Evolutionary conservation across 306 rosid species (phyloP), one percentile per base, ranked within the genome.

Genomic region (Inga oerstediana): DNA sequence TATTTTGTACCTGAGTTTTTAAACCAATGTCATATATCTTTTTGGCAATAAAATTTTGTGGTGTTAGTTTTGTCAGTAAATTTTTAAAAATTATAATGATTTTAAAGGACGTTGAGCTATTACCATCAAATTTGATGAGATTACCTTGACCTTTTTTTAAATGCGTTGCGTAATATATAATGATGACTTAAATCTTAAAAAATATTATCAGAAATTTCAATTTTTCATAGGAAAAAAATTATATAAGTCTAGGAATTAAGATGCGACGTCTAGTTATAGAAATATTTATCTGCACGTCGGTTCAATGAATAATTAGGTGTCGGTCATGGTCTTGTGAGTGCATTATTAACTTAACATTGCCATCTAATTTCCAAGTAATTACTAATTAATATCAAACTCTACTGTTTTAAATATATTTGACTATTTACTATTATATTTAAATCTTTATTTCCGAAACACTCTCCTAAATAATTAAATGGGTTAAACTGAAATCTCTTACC

Each of bases 271-370:
- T 56, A 19, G 49, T 41, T 20, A 68, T 24, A 27, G 8, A 20
- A 39, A 66, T 37, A 70, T 70, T 46, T 45, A 72, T 83, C 10
- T 80, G 44, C 69, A 48, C 14, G 64, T 22, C 66, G 66, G 34
- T 22, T 22, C 14, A 59, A n/a, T 59, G 66, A 35, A 77, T 80
- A 84, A 80, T 77, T 81, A 51, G 43, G 41, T 62, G 52, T 83
- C 65, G 76, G 43, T 59, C 66, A 22, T 1, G n/a, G 34, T 59
- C 27, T 8, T 39, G 24, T 19, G n/a, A 48, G 51, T 78, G 61
- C 39, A 68, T 76, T 34, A 73, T 81, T 79, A 81, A 41, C 70
- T 61, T 19, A 78, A 44, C 5, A n/a, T 8, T 45, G 48, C 20
- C 48, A 10, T 41, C 43, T 43, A 64, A 2, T 5, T 64, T 65